Percentiles rank a stretch among this genome's conserved stretches.
These are phyloP conservation scores for Cetraspora pellucida DNA, from an alignment of 192 early-diverging fungal species.

Conservation along the genomic window DNA sequence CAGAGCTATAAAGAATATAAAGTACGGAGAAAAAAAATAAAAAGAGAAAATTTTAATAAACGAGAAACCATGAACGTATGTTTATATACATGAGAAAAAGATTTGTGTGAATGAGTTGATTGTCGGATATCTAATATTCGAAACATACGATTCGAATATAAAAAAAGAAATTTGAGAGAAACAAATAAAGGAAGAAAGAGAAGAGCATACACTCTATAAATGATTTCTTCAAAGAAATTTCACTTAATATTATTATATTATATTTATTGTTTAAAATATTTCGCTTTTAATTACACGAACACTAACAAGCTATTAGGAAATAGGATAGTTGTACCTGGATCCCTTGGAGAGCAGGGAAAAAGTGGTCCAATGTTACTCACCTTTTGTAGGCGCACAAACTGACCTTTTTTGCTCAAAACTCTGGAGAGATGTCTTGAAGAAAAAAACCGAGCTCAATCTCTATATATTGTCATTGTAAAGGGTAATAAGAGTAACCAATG, in stretches of 20 bases:
- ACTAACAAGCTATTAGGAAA: slow-evolving; percentile 11
- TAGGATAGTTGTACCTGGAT: slow-evolving; percentile 28
- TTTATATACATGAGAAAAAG: not conserved
- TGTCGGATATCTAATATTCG: too few relatives aligned
- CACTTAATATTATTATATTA: not conserved
- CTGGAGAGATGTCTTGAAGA: not conserved
- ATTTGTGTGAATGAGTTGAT: too few relatives aligned
- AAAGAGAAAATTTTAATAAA: too few relatives aligned
- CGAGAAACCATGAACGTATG: not conserved
- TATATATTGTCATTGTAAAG: slow-evolving; percentile 21
- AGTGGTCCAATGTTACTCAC: slow-evolving; percentile 29
- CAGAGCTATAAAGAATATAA: too few relatives aligned
- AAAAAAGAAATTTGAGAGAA: too few relatives aligned
- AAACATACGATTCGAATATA: too few relatives aligned
- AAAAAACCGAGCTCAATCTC: slow-evolving; percentile 14
- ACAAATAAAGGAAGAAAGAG: too few relatives aligned
- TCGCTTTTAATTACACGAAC: slow-evolving; percentile 7
- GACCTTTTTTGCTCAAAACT: slow-evolving; percentile 26
- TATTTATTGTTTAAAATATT: not conserved
- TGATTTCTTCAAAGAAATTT: too few relatives aligned
- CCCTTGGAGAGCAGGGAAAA: slow-evolving; percentile 26
- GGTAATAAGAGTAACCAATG: not conserved
- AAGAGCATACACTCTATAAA: too few relatives aligned
- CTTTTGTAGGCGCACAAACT: slow-evolving; percentile 16
- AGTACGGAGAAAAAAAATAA: too few relatives aligned